phyloP scores from a whole-genome alignment of 202 grass and related monocot species.

The Hordeum pubiflorum region DNA sequence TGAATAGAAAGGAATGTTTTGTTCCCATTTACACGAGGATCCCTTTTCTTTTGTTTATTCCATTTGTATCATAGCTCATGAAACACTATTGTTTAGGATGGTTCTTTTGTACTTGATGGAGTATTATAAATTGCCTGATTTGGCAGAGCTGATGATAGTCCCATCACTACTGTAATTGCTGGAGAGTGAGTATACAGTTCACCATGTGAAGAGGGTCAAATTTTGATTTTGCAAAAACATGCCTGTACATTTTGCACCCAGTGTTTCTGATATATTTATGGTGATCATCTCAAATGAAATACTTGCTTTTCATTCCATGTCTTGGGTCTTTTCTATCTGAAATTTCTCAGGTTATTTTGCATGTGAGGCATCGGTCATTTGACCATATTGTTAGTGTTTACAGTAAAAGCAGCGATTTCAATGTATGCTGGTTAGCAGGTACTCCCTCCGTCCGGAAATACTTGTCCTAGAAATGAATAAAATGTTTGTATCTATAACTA shows the following conservation, averaged over 20 bases:
- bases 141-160: slow-evolving; percentile 40
- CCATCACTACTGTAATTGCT: slow-evolving; percentile 46
- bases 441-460: too few species aligned
- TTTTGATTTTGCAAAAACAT: slow-evolving; percentile 32
- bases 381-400: not conserved
- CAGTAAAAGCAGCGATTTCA: not conserved
- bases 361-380: not conserved
- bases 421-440: not conserved
- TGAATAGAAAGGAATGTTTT: slow-evolving; percentile 32
- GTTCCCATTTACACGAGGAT: slow-evolving; percentile 30
- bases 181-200: slow-evolving; percentile 35
- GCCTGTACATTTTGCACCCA: slow-evolving; percentile 12
- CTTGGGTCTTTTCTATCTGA: not conserved
- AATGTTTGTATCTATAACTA: too few species aligned
- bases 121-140: slow-evolving; percentile 43
- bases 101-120: slow-evolving; percentile 47
- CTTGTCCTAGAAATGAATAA: too few species aligned
- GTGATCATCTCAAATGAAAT: not conserved
- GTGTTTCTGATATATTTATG: not conserved
- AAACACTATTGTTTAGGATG: slow-evolving; percentile 32
- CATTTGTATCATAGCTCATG: slow-evolving; percentile 77
- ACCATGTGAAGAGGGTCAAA: slow-evolving; percentile 31
- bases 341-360: not conserved
- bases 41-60: slow-evolving; percentile 44
- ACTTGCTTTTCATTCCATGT: not conserved